Percentiles rank a stretch among this genome's conserved stretches.
Conservation (phyloP, 1,284 basidiomycete genomes). For the Calocybe gambosa region DNA sequence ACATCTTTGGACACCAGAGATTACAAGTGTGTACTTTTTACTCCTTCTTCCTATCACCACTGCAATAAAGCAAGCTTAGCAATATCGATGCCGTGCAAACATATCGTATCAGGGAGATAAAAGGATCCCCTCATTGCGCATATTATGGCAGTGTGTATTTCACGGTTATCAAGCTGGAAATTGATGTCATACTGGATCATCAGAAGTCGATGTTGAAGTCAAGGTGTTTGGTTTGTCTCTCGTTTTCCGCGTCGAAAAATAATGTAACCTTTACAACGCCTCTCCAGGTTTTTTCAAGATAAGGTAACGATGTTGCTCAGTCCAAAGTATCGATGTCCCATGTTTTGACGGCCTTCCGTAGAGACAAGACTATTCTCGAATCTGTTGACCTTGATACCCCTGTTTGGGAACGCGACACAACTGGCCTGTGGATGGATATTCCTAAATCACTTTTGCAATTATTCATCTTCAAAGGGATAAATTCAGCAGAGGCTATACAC, state of each 20-base stretch:
- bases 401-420: constrained; percentile 71
- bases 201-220: constrained; percentile 65
- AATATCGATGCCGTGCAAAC: constrained; percentile 79
- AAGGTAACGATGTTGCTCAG: no score
- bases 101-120: constrained; percentile 69
- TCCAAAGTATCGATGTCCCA: no score
- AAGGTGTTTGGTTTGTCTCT: constrained; percentile 64
- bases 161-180: constrained; percentile 1
- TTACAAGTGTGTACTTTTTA: constrained; percentile 49
- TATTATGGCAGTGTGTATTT: constrained; percentile 66
- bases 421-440: constrained; percentile 84
- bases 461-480: constrained; percentile 55
- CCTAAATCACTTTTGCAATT: constrained; percentile 48
- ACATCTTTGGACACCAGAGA: constrained; percentile 40
- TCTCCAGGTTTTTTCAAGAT: constrained; percentile 54
- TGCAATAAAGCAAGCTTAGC: constrained; percentile 28
- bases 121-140: constrained; percentile 49
- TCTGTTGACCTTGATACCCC: constrained; percentile 76
- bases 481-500: constrained; percentile 73
- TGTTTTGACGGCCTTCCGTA: constrained; percentile 22
- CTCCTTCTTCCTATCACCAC: neutral
- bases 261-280: constrained; percentile 1
- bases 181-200: neutral
- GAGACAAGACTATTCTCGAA: constrained; percentile 68
- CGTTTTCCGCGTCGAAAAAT: neutral